Base-by-base conservation (phyloP, 2,329 filamentous ascomycete species). In the Phialophora macrospora region DNA sequence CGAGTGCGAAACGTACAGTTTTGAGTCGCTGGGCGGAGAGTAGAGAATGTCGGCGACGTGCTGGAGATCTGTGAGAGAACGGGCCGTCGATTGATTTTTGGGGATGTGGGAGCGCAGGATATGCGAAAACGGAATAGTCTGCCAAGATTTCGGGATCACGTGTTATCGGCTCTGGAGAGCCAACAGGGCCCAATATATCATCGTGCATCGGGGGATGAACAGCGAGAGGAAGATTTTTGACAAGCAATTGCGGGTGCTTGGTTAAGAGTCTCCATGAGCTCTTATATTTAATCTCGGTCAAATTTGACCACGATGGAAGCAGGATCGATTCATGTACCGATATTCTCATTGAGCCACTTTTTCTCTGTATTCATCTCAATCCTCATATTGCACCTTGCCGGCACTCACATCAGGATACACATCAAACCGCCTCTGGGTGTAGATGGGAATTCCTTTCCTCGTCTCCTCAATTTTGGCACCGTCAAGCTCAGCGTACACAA, bases 351-450 rank as follows among this genome's bases (percentile, higher is more conserved):
- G 38, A 44, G 3, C 38, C 38, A 6, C 17, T 4, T 0, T 44
- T 44, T 6, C n/a, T 20, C 38, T 17, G 5, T 20, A 44, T n/a
- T 20, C 17, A 20, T 26, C 38, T 60, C 48, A 60, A 30, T 80
- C 78, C 48, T 81, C 75, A 71, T 76, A 79, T 32, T 72, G 77
- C 6, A 78, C 71, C 64, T 83, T 80, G 1, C 86, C 88, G 73
- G 85, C 79, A 73, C 88, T 93, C 34, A 99, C 87, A 82, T 99
- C 93, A 0, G 92, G 90, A 77, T 99, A 99, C 22, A 99, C 90
- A 78, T 99, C 95, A 76, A 97, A 99, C 71, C 95, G 84, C 73
- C 95, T 85, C 83, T 99, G 95, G 20, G 84, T 85, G 73, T 88
- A 87, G 60, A 98, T 82, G 2, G 95, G 95, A 71, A 99, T 97